Percentiles rank a stretch among this genome's conserved stretches.
phyloP scores from a whole-genome alignment of 495 filamentous ascomycete genomes.

The Penicillium goetzii region DNA sequence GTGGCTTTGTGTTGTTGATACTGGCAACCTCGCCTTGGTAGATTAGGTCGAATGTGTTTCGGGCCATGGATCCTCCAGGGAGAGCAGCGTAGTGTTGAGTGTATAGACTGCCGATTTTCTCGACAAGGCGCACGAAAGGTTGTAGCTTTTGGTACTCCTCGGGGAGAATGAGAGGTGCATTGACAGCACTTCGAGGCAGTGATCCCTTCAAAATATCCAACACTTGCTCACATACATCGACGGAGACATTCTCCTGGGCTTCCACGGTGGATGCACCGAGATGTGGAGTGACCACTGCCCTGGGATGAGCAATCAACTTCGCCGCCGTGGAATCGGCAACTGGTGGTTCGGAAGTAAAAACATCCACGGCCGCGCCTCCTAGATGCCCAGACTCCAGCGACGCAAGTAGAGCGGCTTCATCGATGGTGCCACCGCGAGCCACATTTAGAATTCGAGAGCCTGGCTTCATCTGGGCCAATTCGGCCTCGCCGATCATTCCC shows the following conservation, averaged over 20 bases:
- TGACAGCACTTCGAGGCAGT: conserved; percentile 70
- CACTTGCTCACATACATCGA: conserved; percentile 77
- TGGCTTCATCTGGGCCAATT: conserved; percentile 69
- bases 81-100: conserved; percentile 66
- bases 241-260: conserved; percentile 74
- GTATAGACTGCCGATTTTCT: conserved; percentile 71
- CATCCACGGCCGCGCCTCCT: conserved; percentile 73
- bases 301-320: conserved; percentile 61
- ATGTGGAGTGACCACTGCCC: conserved; percentile 71
- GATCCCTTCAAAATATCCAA: conserved; percentile 65
- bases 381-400: conserved; percentile 69
- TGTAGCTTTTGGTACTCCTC: conserved; percentile 72
- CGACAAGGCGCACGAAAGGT: conserved; percentile 68
- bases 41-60: conserved; percentile 67
- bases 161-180: conserved; percentile 71
- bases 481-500: conserved; percentile 62
- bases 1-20: conserved; percentile 66
- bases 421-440: conserved; percentile 73
- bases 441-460: conserved; percentile 70
- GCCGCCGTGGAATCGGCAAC: conserved; percentile 51
- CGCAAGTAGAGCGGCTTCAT: conserved; percentile 68
- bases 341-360: conserved; percentile 73
- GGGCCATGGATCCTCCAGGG: conserved; percentile 32
- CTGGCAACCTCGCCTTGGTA: conserved; percentile 68
- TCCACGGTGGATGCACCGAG: conserved; percentile 75